These are phyloP conservation scores for Euphorbia lathyris DNA, from an alignment of 345 rosid species.

Conservation along the genomic window DNA sequence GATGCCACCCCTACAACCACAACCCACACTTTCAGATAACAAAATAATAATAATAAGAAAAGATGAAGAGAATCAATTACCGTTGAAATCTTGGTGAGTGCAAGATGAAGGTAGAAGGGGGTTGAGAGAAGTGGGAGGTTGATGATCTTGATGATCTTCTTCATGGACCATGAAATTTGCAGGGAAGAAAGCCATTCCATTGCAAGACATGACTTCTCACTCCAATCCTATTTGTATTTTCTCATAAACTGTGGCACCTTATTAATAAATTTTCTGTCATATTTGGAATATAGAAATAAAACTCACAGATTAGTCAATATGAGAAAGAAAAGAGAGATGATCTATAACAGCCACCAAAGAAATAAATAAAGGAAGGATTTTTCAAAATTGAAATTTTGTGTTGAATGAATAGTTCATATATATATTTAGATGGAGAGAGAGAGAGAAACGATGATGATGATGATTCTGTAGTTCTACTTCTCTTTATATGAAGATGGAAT, in stretches of 20 bases:
- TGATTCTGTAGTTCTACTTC: slow-evolving; percentile 33
- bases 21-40: neutral
- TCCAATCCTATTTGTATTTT: too few species aligned
- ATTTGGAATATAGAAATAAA: slow-evolving; percentile 6
- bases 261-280: slow-evolving; percentile 20
- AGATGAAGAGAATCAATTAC: slow-evolving; percentile 31
- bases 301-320: slow-evolving; percentile 5
- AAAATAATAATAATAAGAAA: neutral
- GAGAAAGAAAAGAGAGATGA: slow-evolving; percentile 13
- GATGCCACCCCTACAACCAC: slow-evolving; percentile 65
- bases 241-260: too few species aligned
- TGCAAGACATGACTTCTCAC: slow-evolving; percentile 54
- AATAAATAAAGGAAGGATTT: slow-evolving; percentile 6
- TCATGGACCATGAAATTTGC: slow-evolving; percentile 88
- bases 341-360: slow-evolving; percentile 1
- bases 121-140: slow-evolving; percentile 49
- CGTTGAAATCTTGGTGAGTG: slow-evolving; percentile 74
- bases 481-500: slow-evolving; percentile 36
- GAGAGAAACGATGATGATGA: slow-evolving; percentile 15
- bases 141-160: slow-evolving; percentile 58
- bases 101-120: slow-evolving; percentile 69
- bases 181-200: slow-evolving; percentile 87
- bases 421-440: slow-evolving; percentile 13
- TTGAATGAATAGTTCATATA: slow-evolving; percentile 34
- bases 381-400: slow-evolving; percentile 17